Evolutionary conservation across 2,329 filamentous ascomycete species (phyloP).

Genomic region (Colletotrichum coccodes): DNA sequence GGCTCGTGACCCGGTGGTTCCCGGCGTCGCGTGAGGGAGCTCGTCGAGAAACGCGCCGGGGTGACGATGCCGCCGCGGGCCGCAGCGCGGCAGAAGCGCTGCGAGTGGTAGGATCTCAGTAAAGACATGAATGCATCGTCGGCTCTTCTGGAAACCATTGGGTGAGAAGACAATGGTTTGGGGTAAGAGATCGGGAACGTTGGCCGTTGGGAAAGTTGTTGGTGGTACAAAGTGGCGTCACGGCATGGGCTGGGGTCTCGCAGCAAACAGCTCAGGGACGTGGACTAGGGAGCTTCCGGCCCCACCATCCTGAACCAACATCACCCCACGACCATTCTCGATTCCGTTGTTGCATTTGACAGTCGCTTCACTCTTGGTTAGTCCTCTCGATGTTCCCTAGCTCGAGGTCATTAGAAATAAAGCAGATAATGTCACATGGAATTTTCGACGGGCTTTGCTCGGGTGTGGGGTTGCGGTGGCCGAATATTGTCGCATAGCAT

Average conservation of each 20-base stretch:
- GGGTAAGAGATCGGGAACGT: not conserved
- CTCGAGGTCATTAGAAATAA: too few relatives aligned
- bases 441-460: too few relatives aligned
- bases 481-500: not conserved
- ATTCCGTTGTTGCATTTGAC: not conserved
- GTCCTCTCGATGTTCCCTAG: not conserved
- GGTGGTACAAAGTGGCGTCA: conserved; percentile 22
- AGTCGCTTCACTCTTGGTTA: not conserved
- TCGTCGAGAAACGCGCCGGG: conserved; percentile 18
- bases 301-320: conserved; percentile 6
- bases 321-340: not conserved
- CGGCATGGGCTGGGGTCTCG: conserved; percentile 6
- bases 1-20: not conserved
- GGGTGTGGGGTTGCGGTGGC: too few relatives aligned
- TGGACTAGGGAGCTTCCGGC: not conserved
- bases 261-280: not conserved
- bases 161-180: not conserved
- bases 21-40: not conserved
- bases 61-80: not conserved
- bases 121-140: conserved; percentile 28
- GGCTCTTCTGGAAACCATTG: conserved; percentile 9
- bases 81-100: conserved; percentile 21
- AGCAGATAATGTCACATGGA: too few relatives aligned
- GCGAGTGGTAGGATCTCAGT: conserved; percentile 27
- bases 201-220: not conserved